Conservation (phyloP, 2,329 filamentous ascomycete genomes). For the Ceratocystis papillata region DNA sequence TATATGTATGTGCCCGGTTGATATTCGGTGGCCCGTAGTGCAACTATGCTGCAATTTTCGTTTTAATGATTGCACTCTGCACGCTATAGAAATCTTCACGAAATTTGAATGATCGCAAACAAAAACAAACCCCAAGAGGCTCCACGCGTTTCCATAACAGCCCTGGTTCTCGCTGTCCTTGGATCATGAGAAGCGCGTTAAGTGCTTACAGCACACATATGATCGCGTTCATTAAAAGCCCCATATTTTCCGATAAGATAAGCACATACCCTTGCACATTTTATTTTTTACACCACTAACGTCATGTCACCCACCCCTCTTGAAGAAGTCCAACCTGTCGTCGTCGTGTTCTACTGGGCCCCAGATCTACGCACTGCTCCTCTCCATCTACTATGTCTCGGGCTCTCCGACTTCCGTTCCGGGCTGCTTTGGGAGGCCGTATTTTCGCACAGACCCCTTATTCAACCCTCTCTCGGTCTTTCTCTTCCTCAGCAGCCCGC, state of each 20-base stretch:
- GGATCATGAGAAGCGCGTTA: constrained; percentile 1
- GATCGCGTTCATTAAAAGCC: background rate
- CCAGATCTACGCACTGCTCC: background rate
- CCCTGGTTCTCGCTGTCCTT: background rate
- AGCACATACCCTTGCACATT: background rate
- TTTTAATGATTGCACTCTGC: no score
- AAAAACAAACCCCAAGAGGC: background rate
- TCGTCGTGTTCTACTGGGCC: background rate
- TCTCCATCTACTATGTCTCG: background rate
- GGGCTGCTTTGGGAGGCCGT: background rate
- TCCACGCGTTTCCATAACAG: background rate
- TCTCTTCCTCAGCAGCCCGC: background rate
- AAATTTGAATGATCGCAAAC: background rate
- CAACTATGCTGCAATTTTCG: no score
- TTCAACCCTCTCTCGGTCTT: background rate
- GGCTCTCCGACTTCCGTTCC: background rate
- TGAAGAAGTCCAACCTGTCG: background rate
- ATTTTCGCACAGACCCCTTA: background rate
- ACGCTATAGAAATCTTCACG: background rate
- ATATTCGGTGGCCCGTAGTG: no score
- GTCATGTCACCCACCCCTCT: background rate
- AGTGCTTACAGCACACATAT: background rate
- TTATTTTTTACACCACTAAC: background rate
- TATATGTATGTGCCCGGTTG: no score
- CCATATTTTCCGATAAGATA: constrained; percentile 10